Base-by-base conservation (phyloP, 306 rosid genomes). In the Vigna trinervia region DNA sequence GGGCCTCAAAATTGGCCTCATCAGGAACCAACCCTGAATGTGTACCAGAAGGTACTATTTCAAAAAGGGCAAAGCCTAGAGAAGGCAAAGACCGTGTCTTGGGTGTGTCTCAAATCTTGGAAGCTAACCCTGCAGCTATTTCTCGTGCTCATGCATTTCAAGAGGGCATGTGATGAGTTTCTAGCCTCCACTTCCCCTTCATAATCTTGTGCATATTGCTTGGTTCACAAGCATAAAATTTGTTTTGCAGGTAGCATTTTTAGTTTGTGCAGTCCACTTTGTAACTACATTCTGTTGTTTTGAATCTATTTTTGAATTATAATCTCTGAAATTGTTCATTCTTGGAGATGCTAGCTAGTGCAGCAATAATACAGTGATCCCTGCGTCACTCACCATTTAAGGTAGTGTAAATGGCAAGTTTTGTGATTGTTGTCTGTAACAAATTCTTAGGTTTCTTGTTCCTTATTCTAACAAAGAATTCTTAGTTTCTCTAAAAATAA, bases 51-150 rank as follows among this genome's bases (percentile, higher is more conserved):
- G 70, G 59, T 30, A 14, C 32, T n/a, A 23, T 57, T 71, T 71
- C 28, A n/a, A 74, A 43, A 69, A 56, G n/a, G 19, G 57, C 11
- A 8, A 78, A 73, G 38, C 66, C 52, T 28, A 81, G 56, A 45
- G 84, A 61, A 54, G 84, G 78, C 56, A 77, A 77, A 58, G 82
- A 74, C 47, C 76, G 62, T 46, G 53, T 69, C 19, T 52, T 58
- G 57, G 82, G 76, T 12, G 67, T 85, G 26, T 83, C 87, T 80
- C 81, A 75, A 22, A 53, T 86, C 80, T 69, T 86, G 85, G 79
- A 80, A 80, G 84, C 87, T 54, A 87, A 83, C 57, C 82, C 74
- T 38, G 85, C 78, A 32, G 84, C 88, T 10, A 45, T 75, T 65
- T 77, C 78, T 81, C 64, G 70, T 63, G 79, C 83, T 65, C 77